phyloP scores from a whole-genome alignment of 192 early-diverging fungal species.

The Backusella tarrabulga region DNA sequence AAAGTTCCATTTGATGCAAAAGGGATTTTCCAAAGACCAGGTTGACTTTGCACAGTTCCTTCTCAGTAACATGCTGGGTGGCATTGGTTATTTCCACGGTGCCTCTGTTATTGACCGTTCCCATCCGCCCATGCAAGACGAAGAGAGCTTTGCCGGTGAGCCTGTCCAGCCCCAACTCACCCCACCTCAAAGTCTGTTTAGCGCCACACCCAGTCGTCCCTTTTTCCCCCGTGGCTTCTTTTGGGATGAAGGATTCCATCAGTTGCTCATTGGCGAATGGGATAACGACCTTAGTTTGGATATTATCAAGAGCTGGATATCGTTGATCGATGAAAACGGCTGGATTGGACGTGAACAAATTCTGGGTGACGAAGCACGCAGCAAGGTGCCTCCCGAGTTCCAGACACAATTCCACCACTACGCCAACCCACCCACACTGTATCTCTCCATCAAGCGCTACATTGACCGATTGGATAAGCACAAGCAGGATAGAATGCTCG shows the following conservation, averaged over 20 bases:
- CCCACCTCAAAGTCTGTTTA: constrained; percentile 70
- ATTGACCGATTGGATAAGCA: constrained; percentile 52
- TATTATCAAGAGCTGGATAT: constrained; percentile 76
- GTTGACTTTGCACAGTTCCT: constrained; percentile 72
- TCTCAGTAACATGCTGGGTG: constrained; percentile 84
- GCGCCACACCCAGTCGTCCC: constrained; percentile 81
- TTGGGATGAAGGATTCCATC: constrained; percentile 96
- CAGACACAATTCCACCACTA: constrained; percentile 90
- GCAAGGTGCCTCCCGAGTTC: constrained; percentile 87
- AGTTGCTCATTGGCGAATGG: constrained; percentile 81
- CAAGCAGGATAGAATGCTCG: background rate
- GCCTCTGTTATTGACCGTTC: constrained; percentile 71
- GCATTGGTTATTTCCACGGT: constrained; percentile 87
- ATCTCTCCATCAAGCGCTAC: constrained; percentile 66
- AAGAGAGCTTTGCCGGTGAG: constrained; percentile 45
- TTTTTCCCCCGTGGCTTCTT: constrained; percentile 97
- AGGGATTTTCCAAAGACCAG: constrained; percentile 62
- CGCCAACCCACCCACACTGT: constrained; percentile 89
- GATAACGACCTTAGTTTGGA: constrained; percentile 87
- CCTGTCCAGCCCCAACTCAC: constrained; percentile 56
- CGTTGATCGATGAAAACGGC: constrained; percentile 74
- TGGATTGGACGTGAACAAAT: constrained; percentile 97
- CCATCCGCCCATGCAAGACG: constrained; percentile 57
- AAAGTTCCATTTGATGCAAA: constrained; percentile 62
- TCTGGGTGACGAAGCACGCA: constrained; percentile 87